Percentiles rank a stretch among this genome's conserved stretches.
These are phyloP conservation scores for Alternaria gaisen DNA, from an alignment of 2,329 filamentous ascomycete genomes.

Conservation along the genomic window DNA sequence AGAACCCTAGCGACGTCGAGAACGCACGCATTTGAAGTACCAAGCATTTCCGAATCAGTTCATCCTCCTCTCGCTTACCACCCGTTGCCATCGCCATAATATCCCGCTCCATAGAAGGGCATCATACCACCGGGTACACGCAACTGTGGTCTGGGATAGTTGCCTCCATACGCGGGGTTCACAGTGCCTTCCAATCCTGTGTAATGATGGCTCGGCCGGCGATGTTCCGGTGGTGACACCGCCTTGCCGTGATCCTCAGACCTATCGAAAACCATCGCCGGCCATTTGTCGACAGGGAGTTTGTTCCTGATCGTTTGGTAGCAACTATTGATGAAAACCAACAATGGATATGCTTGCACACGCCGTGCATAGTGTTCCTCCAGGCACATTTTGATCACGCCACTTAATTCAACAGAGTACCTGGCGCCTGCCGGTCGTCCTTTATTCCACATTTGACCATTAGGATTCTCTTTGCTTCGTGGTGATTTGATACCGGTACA, in stretches of 20 bases:
- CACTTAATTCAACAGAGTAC: slow-evolving; percentile 19
- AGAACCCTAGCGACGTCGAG: background rate
- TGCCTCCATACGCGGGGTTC: background rate
- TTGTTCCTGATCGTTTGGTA: slow-evolving; percentile 5
- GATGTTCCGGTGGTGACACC: slow-evolving; percentile 9
- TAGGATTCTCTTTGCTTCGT: slow-evolving; percentile 9
- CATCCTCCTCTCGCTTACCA: background rate
- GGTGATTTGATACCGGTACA: slow-evolving; percentile 16
- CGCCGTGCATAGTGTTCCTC: slow-evolving; percentile 2
- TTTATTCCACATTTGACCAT: slow-evolving; percentile 12
- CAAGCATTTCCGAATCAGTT: background rate
- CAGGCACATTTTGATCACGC: slow-evolving; percentile 11
- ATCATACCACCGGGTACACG: background rate
- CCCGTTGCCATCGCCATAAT: background rate
- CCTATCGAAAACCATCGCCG: slow-evolving; percentile 3
- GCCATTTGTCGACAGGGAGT: slow-evolving; percentile 8
- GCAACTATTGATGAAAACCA: background rate
- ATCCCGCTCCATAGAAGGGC: background rate
- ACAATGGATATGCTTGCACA: background rate
- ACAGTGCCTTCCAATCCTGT: background rate
- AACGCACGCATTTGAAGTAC: background rate
- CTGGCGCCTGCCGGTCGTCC: slow-evolving; percentile 12
- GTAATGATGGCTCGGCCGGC: background rate
- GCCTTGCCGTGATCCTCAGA: slow-evolving; percentile 3
- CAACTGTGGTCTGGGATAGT: background rate